Percentiles rank a stretch among this genome's conserved stretches.
Conservation (phyloP, 2,329 filamentous ascomycete genomes). For the Aureobasidium uvarum region DNA sequence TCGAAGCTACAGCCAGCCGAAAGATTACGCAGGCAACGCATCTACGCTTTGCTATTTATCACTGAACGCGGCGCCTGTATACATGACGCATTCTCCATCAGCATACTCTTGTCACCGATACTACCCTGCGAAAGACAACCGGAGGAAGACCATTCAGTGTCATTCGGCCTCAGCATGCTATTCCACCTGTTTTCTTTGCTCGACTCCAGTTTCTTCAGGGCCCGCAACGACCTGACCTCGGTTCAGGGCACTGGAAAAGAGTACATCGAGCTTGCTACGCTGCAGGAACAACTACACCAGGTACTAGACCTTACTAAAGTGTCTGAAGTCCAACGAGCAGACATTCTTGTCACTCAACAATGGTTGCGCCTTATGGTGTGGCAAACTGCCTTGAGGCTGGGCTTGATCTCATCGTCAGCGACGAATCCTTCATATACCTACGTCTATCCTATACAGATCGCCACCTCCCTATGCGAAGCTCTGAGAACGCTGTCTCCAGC, state of each 20-base stretch:
- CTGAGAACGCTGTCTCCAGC: not conserved
- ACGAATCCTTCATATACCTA: constrained; percentile 29
- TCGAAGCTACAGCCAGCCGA: not conserved
- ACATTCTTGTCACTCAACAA: constrained; percentile 30
- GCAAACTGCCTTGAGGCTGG: constrained; percentile 29
- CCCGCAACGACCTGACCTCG: not conserved
- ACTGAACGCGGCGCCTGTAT: constrained; percentile 29
- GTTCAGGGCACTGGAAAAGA: not conserved
- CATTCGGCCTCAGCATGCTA: constrained; percentile 26
- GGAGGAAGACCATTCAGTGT: constrained; percentile 28
- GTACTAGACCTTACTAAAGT: constrained; percentile 24
- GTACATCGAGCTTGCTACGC: not conserved
- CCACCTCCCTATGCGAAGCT: constrained; percentile 3
- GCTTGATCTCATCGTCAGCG: constrained; percentile 27
- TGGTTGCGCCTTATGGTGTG: constrained; percentile 31
- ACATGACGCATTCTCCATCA: constrained; percentile 30
- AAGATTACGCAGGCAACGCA: constrained; percentile 24
- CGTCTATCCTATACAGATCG: constrained; percentile 29
- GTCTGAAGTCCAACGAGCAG: constrained; percentile 29
- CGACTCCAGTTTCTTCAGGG: constrained; percentile 27
- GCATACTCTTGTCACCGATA: constrained; percentile 22
- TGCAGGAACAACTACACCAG: constrained; percentile 14
- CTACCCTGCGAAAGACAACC: constrained; percentile 18
- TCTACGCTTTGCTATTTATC: constrained; percentile 30
- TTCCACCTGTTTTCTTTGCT: constrained; percentile 29